Conservation (phyloP, 2,329 filamentous ascomycete species). For the Sarocladiaceae sp. region DNA sequence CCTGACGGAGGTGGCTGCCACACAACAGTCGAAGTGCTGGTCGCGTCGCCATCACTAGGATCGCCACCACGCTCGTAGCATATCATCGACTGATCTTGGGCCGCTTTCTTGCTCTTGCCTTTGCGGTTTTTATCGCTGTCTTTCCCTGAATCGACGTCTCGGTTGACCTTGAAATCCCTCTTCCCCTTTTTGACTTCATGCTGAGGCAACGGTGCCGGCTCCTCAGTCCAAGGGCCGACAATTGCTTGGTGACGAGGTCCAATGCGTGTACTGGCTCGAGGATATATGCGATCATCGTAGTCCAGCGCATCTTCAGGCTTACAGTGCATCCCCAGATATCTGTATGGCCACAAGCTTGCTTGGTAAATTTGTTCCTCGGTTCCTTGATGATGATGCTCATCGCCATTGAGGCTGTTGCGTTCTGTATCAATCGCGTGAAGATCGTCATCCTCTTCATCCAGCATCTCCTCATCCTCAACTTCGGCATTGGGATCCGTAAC, state of each 20-base stretch:
- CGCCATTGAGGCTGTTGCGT: conserved; percentile 60
- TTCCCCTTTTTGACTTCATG: conserved; percentile 77
- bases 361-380: conserved; percentile 89
- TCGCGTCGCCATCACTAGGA: conserved; percentile 57
- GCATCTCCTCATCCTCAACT: conserved; percentile 57
- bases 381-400: conserved; percentile 52
- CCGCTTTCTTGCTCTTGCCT: conserved; percentile 85
- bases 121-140: conserved; percentile 78
- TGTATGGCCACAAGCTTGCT: conserved; percentile 92
- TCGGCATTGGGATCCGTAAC: conserved; percentile 65
- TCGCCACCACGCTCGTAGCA: conserved; percentile 86
- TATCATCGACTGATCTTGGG: conserved; percentile 84
- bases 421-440: conserved; percentile 52
- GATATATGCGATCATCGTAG: conserved; percentile 96
- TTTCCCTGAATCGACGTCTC: conserved; percentile 72
- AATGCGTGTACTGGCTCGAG: conserved; percentile 86
- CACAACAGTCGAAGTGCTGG: conserved; percentile 68
- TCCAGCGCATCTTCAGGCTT: conserved; percentile 92
- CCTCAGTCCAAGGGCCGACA: conserved; percentile 79
- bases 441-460: conserved; percentile 70
- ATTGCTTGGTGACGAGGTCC: conserved; percentile 89
- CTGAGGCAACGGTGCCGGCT: conserved; percentile 86
- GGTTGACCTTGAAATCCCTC: conserved; percentile 72
- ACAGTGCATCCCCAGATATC: conserved; percentile 93
- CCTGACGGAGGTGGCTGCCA: conserved; percentile 69